Conservation (phyloP, 2,329 filamentous ascomycete species). For the Calonectria multiphialidica region DNA sequence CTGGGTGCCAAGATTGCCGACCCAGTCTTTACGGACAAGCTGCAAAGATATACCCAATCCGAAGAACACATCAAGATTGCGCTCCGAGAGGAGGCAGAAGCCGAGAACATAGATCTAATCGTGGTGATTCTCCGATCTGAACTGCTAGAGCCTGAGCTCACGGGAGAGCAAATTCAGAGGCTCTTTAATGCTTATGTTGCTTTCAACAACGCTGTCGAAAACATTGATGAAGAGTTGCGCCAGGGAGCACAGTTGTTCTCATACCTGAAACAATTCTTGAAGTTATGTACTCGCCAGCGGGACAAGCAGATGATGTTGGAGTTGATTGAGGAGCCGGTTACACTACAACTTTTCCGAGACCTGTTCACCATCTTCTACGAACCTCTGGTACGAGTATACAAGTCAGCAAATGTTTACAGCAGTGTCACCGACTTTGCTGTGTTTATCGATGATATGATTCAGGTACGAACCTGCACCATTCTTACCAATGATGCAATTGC, state of each 20-base stretch:
- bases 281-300: constrained; percentile 88
- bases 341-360: constrained; percentile 93
- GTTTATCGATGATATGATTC: constrained; percentile 94
- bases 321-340: constrained; percentile 97
- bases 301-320: constrained; percentile 98
- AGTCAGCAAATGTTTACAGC: constrained; percentile 97
- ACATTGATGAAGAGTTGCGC: constrained; percentile 88
- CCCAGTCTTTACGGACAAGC: constrained; percentile 80
- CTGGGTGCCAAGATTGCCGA: constrained; percentile 86
- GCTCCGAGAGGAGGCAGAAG: constrained; percentile 79
- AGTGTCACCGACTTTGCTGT: constrained; percentile 96
- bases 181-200: constrained; percentile 96
- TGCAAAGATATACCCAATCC: constrained; percentile 82
- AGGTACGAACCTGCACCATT: constrained; percentile 60
- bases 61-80: constrained; percentile 80
- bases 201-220: constrained; percentile 95
- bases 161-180: constrained; percentile 80
- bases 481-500: not conserved
- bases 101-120: constrained; percentile 85
- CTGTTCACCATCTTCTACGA: constrained; percentile 99
- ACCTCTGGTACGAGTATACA: constrained; percentile 95
- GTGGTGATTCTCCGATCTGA: constrained; percentile 88
- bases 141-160: constrained; percentile 77
- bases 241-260: constrained; percentile 94
- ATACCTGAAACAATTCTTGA: constrained; percentile 93